phyloP scores from a whole-genome alignment of 2,329 filamentous ascomycete species.

The Curvularia verruculosa region DNA sequence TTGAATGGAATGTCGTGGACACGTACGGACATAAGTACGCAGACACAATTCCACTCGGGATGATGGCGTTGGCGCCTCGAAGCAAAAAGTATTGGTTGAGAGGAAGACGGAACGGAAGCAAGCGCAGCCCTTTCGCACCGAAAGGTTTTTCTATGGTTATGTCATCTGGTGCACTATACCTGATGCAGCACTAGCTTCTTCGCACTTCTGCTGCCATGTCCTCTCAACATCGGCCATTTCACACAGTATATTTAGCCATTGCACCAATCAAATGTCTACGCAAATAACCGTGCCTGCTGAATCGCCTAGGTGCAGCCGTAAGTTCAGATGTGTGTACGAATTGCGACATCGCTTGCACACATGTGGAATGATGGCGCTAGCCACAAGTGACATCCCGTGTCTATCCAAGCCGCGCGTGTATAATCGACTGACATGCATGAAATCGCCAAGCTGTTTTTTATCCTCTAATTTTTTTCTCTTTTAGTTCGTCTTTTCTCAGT shows the following conservation, averaged over 20 bases:
- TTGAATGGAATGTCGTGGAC: no score
- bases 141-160: slow-evolving; percentile 16
- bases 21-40: background rate
- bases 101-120: slow-evolving; percentile 3
- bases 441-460: background rate
- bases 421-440: slow-evolving; percentile 15
- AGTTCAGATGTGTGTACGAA: background rate
- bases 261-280: slow-evolving; percentile 3
- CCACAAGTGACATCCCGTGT: slow-evolving; percentile 22
- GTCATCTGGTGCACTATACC: background rate
- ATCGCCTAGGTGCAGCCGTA: background rate
- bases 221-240: slow-evolving; percentile 8
- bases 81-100: slow-evolving; percentile 7
- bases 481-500: background rate
- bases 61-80: slow-evolving; percentile 1
- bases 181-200: background rate
- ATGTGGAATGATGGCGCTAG: slow-evolving; percentile 22
- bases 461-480: background rate
- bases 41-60: background rate
- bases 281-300: background rate
- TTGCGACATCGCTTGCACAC: slow-evolving; percentile 5
- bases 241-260: slow-evolving; percentile 5
- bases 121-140: slow-evolving; percentile 4
- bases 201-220: background rate
- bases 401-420: slow-evolving; percentile 18